phyloP scores from a whole-genome alignment of 2,329 filamentous ascomycete genomes.

The Neopestalotiopsis sp. region DNA sequence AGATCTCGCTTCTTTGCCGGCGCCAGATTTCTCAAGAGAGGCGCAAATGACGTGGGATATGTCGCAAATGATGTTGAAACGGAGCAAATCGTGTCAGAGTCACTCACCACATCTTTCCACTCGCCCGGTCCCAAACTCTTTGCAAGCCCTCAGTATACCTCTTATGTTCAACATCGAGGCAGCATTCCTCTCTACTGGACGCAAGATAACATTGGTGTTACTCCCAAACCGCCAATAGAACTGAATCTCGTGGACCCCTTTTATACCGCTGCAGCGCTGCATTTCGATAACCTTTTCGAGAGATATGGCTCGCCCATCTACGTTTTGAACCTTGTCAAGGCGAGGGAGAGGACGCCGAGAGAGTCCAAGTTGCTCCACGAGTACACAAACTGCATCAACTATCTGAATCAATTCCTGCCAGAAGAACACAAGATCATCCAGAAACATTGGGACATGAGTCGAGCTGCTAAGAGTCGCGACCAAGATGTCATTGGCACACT shows the following conservation, averaged over 20 bases:
- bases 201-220: conserved; percentile 92
- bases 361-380: conserved; percentile 91
- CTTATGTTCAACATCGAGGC: conserved; percentile 94
- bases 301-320: conserved; percentile 93
- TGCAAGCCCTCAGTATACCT: conserved; percentile 90
- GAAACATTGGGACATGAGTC: conserved; percentile 97
- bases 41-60: conserved; percentile 91
- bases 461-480: conserved; percentile 88
- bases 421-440: conserved; percentile 85
- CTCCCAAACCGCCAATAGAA: conserved; percentile 95
- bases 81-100: conserved; percentile 96
- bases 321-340: conserved; percentile 88
- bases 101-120: conserved; percentile 93
- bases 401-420: conserved; percentile 93
- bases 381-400: conserved; percentile 85
- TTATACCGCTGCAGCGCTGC: conserved; percentile 88
- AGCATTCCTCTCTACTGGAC: conserved; percentile 98
- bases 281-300: conserved; percentile 94
- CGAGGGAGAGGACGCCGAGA: conserved; percentile 84
- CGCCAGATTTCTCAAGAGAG: conserved; percentile 91
- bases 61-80: conserved; percentile 99
- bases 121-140: conserved; percentile 85
- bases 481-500: conserved; percentile 94
- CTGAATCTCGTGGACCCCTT: conserved; percentile 96
- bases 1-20: conserved; percentile 94